Evolutionary conservation across 2,329 filamentous ascomycete genomes (phyloP).

Genomic region (Phaeoacremonium minimum): DNA sequence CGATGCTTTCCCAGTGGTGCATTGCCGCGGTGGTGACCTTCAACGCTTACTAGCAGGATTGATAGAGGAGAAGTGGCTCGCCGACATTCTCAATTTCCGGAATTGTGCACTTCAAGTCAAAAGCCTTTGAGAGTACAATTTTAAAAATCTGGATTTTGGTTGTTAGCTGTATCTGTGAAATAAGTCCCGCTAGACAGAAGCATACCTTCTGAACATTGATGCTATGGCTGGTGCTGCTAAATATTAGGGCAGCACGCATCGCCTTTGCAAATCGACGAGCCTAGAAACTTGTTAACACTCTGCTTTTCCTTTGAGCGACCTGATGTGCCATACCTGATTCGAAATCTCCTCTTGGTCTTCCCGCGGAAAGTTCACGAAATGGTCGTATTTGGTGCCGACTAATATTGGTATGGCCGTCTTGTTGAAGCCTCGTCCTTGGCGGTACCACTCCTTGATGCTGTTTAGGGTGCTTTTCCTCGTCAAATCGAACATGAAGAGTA

Average conservation of each 20-base stretch:
- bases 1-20: neutral
- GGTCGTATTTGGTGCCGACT: constrained; percentile 97
- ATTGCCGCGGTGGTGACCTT: neutral
- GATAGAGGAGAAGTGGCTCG: constrained; percentile 90
- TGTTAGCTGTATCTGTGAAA: constrained; percentile 1
- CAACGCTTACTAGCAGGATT: constrained; percentile 44
- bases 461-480: constrained; percentile 98
- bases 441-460: constrained; percentile 99
- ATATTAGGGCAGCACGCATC: constrained; percentile 96
- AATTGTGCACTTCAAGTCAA: constrained; percentile 98
- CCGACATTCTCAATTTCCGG: constrained; percentile 98
- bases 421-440: constrained; percentile 96
- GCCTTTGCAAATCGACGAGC: constrained; percentile 95
- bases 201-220: constrained; percentile 97
- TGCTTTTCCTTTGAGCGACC: too few relatives aligned
- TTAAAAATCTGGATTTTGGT: constrained; percentile 79
- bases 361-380: constrained; percentile 96
- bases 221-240: constrained; percentile 97
- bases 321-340: constrained; percentile 81
- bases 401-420: constrained; percentile 99
- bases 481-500: constrained; percentile 99
- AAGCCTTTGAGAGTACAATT: constrained; percentile 96
- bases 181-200: neutral
- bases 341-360: constrained; percentile 99
- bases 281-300: constrained; percentile 37